These are phyloP conservation scores for Raddia distichophylla DNA, from an alignment of 176 grass and related monocot genomes.

Conservation along the genomic window DNA sequence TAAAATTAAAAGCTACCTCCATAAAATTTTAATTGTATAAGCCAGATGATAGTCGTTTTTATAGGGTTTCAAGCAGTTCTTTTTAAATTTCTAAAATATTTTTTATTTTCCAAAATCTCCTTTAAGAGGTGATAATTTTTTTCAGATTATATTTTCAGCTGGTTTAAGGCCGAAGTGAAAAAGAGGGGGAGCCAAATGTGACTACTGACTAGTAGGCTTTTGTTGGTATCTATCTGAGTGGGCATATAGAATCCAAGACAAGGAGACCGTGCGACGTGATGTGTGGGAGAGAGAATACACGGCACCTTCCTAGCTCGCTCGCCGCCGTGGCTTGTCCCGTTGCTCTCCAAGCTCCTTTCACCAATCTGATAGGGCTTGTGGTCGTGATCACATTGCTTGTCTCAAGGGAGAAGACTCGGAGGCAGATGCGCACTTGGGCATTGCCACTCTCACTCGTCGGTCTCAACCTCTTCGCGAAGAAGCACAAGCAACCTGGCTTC, in stretches of 20 bases:
- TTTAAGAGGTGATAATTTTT: no score
- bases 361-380: background rate
- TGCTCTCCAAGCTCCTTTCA: conserved; percentile 11
- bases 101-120: no score
- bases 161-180: background rate
- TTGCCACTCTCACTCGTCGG: background rate
- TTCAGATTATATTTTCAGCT: no score
- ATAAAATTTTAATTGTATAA: no score
- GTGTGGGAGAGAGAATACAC: background rate
- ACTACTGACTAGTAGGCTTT: background rate
- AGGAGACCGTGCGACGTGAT: background rate
- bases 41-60: no score
- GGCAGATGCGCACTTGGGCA: background rate
- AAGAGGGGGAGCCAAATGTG: background rate
- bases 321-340: background rate
- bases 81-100: no score
- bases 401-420: background rate
- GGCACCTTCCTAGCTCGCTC: background rate
- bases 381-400: conserved; percentile 3
- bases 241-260: conserved; percentile 14
- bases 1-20: no score
- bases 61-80: no score
- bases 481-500: background rate
- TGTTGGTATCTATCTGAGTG: background rate
- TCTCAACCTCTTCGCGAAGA: background rate